Evolutionary conservation across 257 asterid genomes (phyloP), one percentile per base, ranked within the genome.

Genomic region (Verbena officinalis): DNA sequence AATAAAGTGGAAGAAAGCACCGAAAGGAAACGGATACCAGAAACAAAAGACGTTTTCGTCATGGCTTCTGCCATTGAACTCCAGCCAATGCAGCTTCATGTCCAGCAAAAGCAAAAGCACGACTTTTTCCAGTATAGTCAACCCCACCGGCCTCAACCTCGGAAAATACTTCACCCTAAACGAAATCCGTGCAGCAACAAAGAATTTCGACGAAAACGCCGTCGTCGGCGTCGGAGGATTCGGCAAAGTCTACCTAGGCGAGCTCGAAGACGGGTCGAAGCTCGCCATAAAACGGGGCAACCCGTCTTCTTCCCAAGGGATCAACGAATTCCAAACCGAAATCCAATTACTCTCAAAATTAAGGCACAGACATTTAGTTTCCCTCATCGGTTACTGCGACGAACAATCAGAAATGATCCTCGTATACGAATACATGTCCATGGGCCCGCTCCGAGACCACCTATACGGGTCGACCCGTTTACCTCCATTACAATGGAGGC

Each of bases 161-260:
- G 99, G 99, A 15, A 75, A 86, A 20, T 45, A 48, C 68, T 90
- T 93, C 77, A 84, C 87, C 16, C 72, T 93, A 54, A 77, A 48
- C 11, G 96, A 93, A 46, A 68, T 90, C 3, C 74, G 76, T 0
- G 82, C 75, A 5, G 97, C 97, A 3, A 90, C 99, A 2, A 90
- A 78, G 61, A 83, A 81, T 43, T 93, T 93, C 15, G 93, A 85
- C 22, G 95, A 90, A 23, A 74, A 77, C 27, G 86, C 76, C 0
- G 84, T 90, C 3, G 78, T 90, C 2, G 97, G 97, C 33, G 90
- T 93, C 9, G 97, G 99, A 3, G 99, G 99, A 0, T 93, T 93
- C n/a, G 99, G 97, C 1, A 93, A 90, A 64, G 99, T 93, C n/a
- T 93, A 81, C 68, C 78, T 93, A 0, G 97, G 87, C 0, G 86